Evolutionary conservation across 2,329 filamentous ascomycete genomes (phyloP).

Genomic region (Talaromyces marneffei): DNA sequence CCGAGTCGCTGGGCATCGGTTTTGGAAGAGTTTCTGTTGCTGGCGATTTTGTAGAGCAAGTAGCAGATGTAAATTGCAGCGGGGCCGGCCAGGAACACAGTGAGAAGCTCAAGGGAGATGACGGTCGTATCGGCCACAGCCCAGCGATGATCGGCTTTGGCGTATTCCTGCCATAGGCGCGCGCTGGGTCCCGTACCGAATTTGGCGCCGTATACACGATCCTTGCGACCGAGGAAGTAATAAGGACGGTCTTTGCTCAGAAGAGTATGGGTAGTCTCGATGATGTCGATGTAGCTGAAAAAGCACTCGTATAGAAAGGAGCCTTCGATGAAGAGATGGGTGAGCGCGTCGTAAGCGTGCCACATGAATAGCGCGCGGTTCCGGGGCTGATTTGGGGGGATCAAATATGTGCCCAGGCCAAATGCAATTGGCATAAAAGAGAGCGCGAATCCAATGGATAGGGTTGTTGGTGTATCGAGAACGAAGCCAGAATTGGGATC

Average conservation of each 20-base stretch:
- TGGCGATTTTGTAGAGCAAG: slow-evolving; percentile 36
- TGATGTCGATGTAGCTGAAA: slow-evolving; percentile 55
- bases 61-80: slow-evolving; percentile 55
- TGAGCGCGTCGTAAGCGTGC: slow-evolving; percentile 89
- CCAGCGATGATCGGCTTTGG: slow-evolving; percentile 59
- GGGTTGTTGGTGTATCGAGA: slow-evolving; percentile 43
- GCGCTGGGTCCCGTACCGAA: slow-evolving; percentile 51
- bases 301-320: slow-evolving; percentile 93
- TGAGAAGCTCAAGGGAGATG: slow-evolving; percentile 56
- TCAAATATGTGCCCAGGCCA: slow-evolving; percentile 50
- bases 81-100: slow-evolving; percentile 55
- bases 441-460: slow-evolving; percentile 48
- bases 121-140: slow-evolving; percentile 54
- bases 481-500: slow-evolving; percentile 26
- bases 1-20: slow-evolving; percentile 20
- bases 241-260: slow-evolving; percentile 21
- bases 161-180: slow-evolving; percentile 60
- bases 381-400: slow-evolving; percentile 50
- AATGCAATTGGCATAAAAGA: slow-evolving; percentile 48
- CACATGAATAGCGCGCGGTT: slow-evolving; percentile 82
- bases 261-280: slow-evolving; percentile 25
- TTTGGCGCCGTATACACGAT: slow-evolving; percentile 55
- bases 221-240: slow-evolving; percentile 50
- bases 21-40: slow-evolving; percentile 9
- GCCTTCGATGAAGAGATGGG: slow-evolving; percentile 86